Conservation (phyloP, 495 filamentous ascomycete species). For the Extremus antarcticus region DNA sequence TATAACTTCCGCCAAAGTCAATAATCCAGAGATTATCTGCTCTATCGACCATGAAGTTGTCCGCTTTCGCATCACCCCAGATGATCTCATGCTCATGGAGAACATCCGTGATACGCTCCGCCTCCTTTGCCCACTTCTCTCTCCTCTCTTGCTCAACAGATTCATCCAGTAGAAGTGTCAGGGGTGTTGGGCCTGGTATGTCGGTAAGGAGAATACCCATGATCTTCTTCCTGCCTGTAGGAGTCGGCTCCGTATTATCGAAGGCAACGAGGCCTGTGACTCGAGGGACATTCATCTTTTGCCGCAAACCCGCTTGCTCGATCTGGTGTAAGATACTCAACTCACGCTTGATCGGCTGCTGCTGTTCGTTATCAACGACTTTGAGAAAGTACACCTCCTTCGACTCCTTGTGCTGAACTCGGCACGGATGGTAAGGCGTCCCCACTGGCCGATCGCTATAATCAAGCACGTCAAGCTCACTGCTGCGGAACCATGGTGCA, state of each 20-base stretch:
- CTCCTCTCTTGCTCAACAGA: conserved; percentile 6
- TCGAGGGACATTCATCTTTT: conserved; percentile 1
- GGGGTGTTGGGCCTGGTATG: conserved; percentile 4
- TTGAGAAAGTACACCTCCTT: conserved; percentile 7
- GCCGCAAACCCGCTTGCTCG: neutral
- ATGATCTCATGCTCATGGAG: conserved; percentile 31
- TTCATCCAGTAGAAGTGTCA: conserved; percentile 11
- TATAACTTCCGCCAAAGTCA: conserved; percentile 39
- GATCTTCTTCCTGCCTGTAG: neutral
- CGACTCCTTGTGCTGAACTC: neutral
- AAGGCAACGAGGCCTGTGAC: conserved; percentile 6
- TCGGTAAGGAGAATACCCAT: conserved; percentile 14
- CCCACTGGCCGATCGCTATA: neutral
- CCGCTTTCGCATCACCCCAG: conserved; percentile 40
- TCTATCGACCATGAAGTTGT: conserved; percentile 37
- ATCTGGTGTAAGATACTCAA: conserved; percentile 2
- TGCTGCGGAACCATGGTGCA: conserved; percentile 1
- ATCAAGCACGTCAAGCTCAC: conserved; percentile 7
- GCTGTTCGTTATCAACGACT: conserved; percentile 8
- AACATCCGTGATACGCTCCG: conserved; percentile 5
- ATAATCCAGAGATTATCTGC: conserved; percentile 36
- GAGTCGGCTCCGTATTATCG: neutral
- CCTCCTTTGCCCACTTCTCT: conserved; percentile 9
- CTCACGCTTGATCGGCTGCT: conserved; percentile 12
- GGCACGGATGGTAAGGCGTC: conserved; percentile 9